A percentile compares a stretch with the other conserved stretches of the same genome.
Conservation (phyloP, 352 stramenopile genomes). For the Hyaloperonospora arabidopsidis region DNA sequence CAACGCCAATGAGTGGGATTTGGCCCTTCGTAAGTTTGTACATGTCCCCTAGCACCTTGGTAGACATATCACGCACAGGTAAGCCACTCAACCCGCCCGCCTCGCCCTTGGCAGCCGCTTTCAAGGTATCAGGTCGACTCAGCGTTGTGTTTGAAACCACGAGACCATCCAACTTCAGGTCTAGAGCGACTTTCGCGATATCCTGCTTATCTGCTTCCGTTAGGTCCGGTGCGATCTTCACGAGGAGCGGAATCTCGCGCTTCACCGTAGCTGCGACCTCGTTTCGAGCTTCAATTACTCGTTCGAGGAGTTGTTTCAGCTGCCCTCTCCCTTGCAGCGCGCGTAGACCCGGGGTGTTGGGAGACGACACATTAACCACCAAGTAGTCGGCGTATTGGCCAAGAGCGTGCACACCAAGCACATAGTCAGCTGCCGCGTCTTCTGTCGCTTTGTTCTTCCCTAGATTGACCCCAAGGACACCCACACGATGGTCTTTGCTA, state of each 20-base stretch:
- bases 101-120: constrained; percentile 71
- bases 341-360: constrained; percentile 90
- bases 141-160: constrained; percentile 98
- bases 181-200: constrained; percentile 87
- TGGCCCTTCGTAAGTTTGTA: constrained; percentile 90
- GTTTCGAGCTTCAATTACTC: constrained; percentile 62
- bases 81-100: constrained; percentile 92
- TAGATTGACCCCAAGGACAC: constrained; percentile 94
- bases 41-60: constrained; percentile 91
- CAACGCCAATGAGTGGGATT: constrained; percentile 95
- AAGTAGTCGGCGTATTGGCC: constrained; percentile 95
- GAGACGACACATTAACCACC: constrained; percentile 96
- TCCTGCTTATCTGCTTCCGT: constrained; percentile 91
- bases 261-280: constrained; percentile 46
- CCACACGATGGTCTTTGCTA: constrained; percentile 38
- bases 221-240: constrained; percentile 98
- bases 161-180: constrained; percentile 89
- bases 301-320: constrained; percentile 67
- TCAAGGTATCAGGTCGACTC: constrained; percentile 72
- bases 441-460: constrained; percentile 96
- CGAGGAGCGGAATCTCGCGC: constrained; percentile 85
- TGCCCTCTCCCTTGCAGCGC: constrained; percentile 75
- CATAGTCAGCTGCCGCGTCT: constrained; percentile 84
- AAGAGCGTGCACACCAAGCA: constrained; percentile 84
- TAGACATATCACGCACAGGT: constrained; percentile 91